These are phyloP conservation scores for Nicotiana otophora DNA, from an alignment of 257 asterid genomes.

Conservation along the genomic window DNA sequence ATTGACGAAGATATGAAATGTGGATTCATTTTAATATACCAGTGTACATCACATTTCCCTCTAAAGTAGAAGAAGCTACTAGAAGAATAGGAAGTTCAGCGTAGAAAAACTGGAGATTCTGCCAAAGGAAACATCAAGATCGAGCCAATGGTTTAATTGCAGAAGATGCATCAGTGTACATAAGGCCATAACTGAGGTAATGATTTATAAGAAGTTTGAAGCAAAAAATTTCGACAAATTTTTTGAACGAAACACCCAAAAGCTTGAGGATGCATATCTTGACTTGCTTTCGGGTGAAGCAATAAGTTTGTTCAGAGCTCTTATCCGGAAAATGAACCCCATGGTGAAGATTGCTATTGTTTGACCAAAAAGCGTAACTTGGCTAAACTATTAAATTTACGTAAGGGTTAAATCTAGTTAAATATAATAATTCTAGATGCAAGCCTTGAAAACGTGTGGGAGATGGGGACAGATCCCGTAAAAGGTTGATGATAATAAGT, in stretches of 20 bases:
- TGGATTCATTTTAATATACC: conserved; percentile 31
- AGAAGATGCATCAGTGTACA: not conserved
- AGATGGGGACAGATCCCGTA: too few relatives aligned
- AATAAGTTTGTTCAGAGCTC: not conserved
- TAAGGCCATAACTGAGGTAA: conserved; percentile 1
- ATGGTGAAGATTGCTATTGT: too few relatives aligned
- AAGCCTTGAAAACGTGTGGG: too few relatives aligned
- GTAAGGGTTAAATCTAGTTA: too few relatives aligned
- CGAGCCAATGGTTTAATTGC: not conserved
- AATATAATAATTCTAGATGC: too few relatives aligned
- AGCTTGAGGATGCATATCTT: conserved; percentile 6
- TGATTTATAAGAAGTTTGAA: not conserved
- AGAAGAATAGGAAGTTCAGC: conserved; percentile 3
- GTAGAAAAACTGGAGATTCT: conserved; percentile 17
- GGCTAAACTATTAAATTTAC: too few relatives aligned
- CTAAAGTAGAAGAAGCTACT: conserved; percentile 13
- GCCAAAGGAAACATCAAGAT: not conserved
- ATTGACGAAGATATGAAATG: conserved; percentile 14
- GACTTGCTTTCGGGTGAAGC: conserved; percentile 1
- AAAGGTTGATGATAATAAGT: too few relatives aligned
- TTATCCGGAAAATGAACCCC: not conserved
- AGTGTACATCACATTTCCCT: conserved; percentile 18
- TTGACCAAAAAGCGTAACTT: too few relatives aligned
- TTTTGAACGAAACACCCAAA: not conserved
- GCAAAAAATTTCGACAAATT: not conserved